Base-by-base conservation (phyloP, 2,329 filamentous ascomycete species). In the Pseudogymnoascus sp. region DNA sequence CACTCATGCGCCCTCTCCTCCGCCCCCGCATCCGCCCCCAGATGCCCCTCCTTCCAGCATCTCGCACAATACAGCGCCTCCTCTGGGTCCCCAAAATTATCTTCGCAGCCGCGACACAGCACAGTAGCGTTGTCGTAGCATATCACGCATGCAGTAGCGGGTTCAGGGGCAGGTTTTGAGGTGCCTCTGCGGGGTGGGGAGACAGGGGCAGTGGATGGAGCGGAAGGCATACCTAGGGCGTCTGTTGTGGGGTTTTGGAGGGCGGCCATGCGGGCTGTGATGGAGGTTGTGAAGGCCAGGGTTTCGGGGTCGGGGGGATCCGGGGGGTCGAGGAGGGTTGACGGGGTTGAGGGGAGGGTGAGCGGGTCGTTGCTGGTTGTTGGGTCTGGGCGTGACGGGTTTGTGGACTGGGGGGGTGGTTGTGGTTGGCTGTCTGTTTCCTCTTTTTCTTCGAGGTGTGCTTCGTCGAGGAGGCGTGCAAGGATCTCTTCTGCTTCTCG, bases 41-140 rank as follows among this genome's bases (percentile, higher is more conserved):
- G 77, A 69, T 95, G 91, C 73, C 91, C 91, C 70, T 93, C 90
- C 64, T 80, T 82, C 91, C 91, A 96, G 77, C 91, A 95, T 14
- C 82, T 78, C 22, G 80, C 78, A 72, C 91, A 96, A 72, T 93
- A 95, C 41, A 91, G 77, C 22, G 55, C 55, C 30, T 59, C 55
- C 30, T 59, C 55, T 5, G 55, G 7, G 66, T 92, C 82, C 1
- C 77, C 78, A 23, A 35, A 59, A 60, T 80, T 85, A 28, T 76
- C 75, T 36, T 85, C 84, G 69, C 91, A 96, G 2, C 87, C 90
- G 0, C 86, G 71, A 71, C 91, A 96, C 63, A 81, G 80, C 28
- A 94, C 75, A 2, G 84, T 85, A 0, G 88, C 90, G 70, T 94
- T 89, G 63, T 91, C 89, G 55, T 88, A 84, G 71, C 91, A 96